phyloP scores from a whole-genome alignment of 148 eudicot genomes.

The Polygonum aviculare region DNA sequence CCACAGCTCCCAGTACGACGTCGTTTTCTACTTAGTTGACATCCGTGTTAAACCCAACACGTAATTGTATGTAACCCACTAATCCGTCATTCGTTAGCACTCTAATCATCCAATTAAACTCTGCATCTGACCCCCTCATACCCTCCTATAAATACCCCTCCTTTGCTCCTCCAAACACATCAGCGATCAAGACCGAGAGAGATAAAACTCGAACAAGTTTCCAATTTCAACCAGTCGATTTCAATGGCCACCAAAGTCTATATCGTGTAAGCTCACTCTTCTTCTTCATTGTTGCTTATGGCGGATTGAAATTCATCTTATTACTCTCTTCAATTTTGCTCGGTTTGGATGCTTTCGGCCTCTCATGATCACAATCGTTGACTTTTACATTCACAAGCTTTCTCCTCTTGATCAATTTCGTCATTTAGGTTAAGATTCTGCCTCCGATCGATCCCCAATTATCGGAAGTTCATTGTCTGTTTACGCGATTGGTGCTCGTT shows the following conservation, averaged over 20 bases:
- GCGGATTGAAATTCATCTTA: background rate
- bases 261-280: conserved; percentile 40
- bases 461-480: background rate
- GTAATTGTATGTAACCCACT: background rate
- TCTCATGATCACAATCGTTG: background rate
- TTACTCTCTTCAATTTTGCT: background rate
- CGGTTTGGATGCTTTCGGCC: background rate
- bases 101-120: background rate
- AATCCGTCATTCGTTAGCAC: background rate
- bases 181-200: background rate
- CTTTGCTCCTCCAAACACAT: background rate
- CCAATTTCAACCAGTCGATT: background rate
- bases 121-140: background rate
- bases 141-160: conserved; percentile 5
- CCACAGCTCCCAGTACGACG: background rate
- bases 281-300: conserved; percentile 9
- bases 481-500: background rate
- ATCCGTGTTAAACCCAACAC: background rate
- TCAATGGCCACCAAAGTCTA: conserved; percentile 64
- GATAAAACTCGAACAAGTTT: background rate
- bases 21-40: background rate
- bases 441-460: background rate
- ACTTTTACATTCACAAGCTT: background rate
- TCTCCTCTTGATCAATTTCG: background rate
- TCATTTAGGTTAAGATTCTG: background rate